Evolutionary conservation across 345 rosid genomes (phyloP), one percentile per base, ranked within the genome.

Genomic region (Boechera stricta): DNA sequence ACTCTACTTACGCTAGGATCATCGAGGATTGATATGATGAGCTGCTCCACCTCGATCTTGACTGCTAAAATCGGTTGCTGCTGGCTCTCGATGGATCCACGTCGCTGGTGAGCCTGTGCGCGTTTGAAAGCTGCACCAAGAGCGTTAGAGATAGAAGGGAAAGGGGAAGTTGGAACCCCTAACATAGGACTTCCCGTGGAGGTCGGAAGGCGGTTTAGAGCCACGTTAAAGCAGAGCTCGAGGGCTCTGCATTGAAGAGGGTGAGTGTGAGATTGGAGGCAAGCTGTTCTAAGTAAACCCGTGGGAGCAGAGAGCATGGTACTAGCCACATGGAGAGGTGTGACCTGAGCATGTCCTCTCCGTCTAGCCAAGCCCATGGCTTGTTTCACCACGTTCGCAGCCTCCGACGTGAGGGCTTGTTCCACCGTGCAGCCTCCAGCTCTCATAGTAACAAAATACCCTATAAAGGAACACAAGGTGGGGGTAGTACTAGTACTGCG

Each of bases 1-100:
- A 92, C 98, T 74, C 98, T 84, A 81, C 98, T 92, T 39, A 94
- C 98, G 71, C 98, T 92, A 16, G 99, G 99, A 78, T 95, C 99
- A 69, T 95, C 98, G 0, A 95, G 78, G 56, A 92, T 95, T 2
- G 99, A 95, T 39, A 92, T 87, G 7, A 95, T 85, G 35, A 95
- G 97, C 80, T 92, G 99, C 76, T 90, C 93, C 13, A 92, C 79
- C 84, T 95, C 99, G 33, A 95, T 92, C 79, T 95, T 95, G 53
- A 90, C 85, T 3, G 99, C 92, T 73, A 92, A 82, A 10, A 92
- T 87, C 47, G 98, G 92, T 66, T 93, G 95, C 64, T 95, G 98
- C 85, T 89, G 95, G 85, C 85, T 92, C 71, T 95, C 97, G 24
- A 91, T 82, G 24, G 97, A 85, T 41, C 98, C 98, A 11, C 99